Conservation (phyloP, 148 eudicot genomes). For the Rhododendron ovatum region DNA sequence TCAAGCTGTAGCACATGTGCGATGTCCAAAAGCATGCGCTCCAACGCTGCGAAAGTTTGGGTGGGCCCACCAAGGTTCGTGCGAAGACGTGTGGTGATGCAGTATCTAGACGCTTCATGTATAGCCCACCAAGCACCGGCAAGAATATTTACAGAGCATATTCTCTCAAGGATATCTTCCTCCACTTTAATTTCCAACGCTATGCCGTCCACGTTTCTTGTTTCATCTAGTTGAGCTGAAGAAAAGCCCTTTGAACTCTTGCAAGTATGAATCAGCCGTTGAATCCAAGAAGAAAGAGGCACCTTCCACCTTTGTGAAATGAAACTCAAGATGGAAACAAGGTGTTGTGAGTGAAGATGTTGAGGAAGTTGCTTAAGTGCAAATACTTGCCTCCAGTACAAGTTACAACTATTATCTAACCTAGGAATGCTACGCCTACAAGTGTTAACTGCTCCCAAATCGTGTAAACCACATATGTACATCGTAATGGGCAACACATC, state of each 20-base stretch:
- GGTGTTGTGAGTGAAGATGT: slow-evolving; percentile 84
- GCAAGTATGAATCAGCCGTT: slow-evolving; percentile 69
- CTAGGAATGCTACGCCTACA: slow-evolving; percentile 26
- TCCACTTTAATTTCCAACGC: slow-evolving; percentile 60
- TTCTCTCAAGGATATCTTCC: slow-evolving; percentile 61
- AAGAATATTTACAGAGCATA: slow-evolving; percentile 57
- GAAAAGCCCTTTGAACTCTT: slow-evolving; percentile 42
- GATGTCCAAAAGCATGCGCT: slow-evolving; percentile 94
- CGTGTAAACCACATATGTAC: slow-evolving; percentile 58
- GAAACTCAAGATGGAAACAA: slow-evolving; percentile 86
- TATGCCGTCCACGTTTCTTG: slow-evolving; percentile 33
- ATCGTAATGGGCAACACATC: slow-evolving; percentile 60
- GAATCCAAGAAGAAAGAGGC: slow-evolving; percentile 96
- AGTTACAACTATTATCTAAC: slow-evolving; percentile 31
- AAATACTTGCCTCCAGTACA: slow-evolving; percentile 85
- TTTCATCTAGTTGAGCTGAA: slow-evolving; percentile 53
- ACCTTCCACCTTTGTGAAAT: slow-evolving; percentile 97
- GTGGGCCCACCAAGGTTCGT: slow-evolving; percentile 99
- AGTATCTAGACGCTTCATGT: slow-evolving; percentile 94
- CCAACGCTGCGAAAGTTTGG: slow-evolving; percentile 97
- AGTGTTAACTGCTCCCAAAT: slow-evolving; percentile 31
- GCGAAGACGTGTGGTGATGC: slow-evolving; percentile 83
- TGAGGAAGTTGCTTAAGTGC: slow-evolving; percentile 87
- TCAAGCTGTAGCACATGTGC: slow-evolving; percentile 82
- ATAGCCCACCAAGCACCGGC: slow-evolving; percentile 99